These are phyloP conservation scores for Blastobotrys persicus DNA, from an alignment of 1,139 yeast genomes.

Conservation along the genomic window DNA sequence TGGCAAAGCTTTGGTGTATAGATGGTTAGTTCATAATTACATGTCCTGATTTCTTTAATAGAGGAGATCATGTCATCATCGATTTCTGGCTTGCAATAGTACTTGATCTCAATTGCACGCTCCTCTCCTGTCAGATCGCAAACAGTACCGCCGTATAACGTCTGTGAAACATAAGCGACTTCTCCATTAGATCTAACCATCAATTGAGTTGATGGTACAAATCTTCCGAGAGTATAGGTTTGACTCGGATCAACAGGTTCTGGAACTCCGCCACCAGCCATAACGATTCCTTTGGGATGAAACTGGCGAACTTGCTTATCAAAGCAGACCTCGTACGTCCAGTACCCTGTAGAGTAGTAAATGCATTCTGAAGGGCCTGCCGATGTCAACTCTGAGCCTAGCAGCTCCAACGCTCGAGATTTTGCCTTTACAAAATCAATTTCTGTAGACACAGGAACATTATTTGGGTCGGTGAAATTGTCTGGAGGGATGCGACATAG, in stretches of 20 bases:
- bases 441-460: slow-evolving; percentile 5
- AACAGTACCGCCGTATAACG: slow-evolving; percentile 56
- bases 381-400: slow-evolving; percentile 23
- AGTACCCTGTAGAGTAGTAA: slow-evolving; percentile 48
- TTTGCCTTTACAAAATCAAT: slow-evolving; percentile 13
- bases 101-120: slow-evolving; percentile 62
- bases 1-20: slow-evolving; percentile 59
- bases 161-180: slow-evolving; percentile 39
- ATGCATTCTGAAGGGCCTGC: slow-evolving; percentile 2
- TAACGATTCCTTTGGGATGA: slow-evolving; percentile 38
- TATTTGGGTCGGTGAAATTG: slow-evolving; percentile 7
- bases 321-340: slow-evolving; percentile 62
- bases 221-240: slow-evolving; percentile 49
- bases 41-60: slow-evolving; percentile 65
- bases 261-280: slow-evolving; percentile 29
- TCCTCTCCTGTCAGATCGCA: slow-evolving; percentile 72
- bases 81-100: slow-evolving; percentile 55
- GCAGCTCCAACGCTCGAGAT: slow-evolving; percentile 31
- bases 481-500: slow-evolving; percentile 20
- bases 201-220: slow-evolving; percentile 27
- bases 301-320: slow-evolving; percentile 58
- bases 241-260: slow-evolving; percentile 28
- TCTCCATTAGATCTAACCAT: slow-evolving; percentile 25
- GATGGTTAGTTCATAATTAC: slow-evolving; percentile 65
- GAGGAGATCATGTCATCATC: slow-evolving; percentile 39